Conservation (phyloP, 2,329 filamentous ascomycete species). For the Phaeomoniella chlamydospora region DNA sequence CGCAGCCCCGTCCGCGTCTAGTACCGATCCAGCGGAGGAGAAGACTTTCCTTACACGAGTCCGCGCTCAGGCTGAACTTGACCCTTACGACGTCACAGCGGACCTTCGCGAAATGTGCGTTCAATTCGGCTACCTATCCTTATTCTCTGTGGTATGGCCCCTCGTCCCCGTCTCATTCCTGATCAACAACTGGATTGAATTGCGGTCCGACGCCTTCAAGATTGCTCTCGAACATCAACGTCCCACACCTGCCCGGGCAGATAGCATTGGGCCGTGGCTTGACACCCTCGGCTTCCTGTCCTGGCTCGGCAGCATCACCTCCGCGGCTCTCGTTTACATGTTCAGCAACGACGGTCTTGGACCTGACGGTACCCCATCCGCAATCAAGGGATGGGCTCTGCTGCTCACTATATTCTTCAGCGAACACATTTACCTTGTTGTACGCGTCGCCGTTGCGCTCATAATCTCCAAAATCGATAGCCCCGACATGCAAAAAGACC, state of each 20-base stretch:
- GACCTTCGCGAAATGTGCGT: conserved; percentile 92
- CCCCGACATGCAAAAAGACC: conserved; percentile 72
- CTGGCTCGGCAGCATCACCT: conserved; percentile 83
- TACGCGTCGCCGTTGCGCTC: conserved; percentile 57
- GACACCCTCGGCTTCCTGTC: conserved; percentile 76
- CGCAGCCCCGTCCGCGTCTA: conserved; percentile 30
- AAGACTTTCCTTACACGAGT: conserved; percentile 66
- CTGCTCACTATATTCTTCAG: conserved; percentile 70
- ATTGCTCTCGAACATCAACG: conserved; percentile 81
- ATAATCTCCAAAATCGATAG: conserved; percentile 71
- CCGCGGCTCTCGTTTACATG: conserved; percentile 75
- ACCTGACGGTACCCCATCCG: conserved; percentile 49
- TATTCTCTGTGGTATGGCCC: conserved; percentile 92
- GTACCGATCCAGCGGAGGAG: conserved; percentile 62
- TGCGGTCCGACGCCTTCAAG: conserved; percentile 87
- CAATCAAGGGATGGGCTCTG: conserved; percentile 66
- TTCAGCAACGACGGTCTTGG: conserved; percentile 59
- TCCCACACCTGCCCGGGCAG: conserved; percentile 76
- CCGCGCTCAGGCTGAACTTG: conserved; percentile 67
- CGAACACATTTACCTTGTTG: conserved; percentile 77
- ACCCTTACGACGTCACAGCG: conserved; percentile 72
- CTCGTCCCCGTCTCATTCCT: conserved; percentile 81
- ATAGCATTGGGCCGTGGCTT: conserved; percentile 90
- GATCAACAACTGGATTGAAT: conserved; percentile 90
- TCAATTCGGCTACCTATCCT: conserved; percentile 73